Evolutionary conservation across 306 rosid species (phyloP).

Genomic region (Trifolium subterraneum): DNA sequence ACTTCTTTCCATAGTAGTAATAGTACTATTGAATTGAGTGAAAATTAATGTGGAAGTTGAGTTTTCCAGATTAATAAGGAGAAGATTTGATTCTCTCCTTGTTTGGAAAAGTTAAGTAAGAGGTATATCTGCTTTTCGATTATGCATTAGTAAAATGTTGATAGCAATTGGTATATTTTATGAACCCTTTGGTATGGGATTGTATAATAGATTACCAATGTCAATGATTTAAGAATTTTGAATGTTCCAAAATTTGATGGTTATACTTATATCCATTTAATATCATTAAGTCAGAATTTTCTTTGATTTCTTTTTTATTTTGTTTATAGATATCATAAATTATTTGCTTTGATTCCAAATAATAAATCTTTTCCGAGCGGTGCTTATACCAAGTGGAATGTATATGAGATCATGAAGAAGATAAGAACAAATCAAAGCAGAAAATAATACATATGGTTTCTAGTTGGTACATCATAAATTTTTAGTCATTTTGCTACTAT

Average conservation of each 20-base stretch:
- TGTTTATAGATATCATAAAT: not conserved
- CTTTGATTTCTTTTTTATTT: not conserved
- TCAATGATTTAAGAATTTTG: not conserved
- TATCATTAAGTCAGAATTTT: not conserved
- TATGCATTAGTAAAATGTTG: conserved; percentile 10
- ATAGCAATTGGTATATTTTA: conserved; percentile 35
- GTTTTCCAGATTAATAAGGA: not conserved
- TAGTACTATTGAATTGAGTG: not conserved
- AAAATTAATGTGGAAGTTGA: not conserved
- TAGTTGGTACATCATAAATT: no score
- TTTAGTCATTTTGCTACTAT: no score
- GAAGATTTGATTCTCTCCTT: not conserved
- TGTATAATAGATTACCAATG: conserved; percentile 7
- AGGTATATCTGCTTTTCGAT: not conserved
- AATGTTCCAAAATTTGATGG: not conserved
- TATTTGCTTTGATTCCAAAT: no score
- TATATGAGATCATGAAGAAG: no score
- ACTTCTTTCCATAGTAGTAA: not conserved
- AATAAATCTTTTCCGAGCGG: no score
- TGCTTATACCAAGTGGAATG: no score
- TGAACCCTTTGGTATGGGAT: not conserved
- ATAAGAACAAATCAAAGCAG: no score
- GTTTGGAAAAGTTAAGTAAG: conserved; percentile 10
- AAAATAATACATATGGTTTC: no score
- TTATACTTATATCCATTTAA: not conserved